Base-by-base conservation (phyloP, 2,329 filamentous ascomycete genomes). In the Hypomyces perniciosus region DNA sequence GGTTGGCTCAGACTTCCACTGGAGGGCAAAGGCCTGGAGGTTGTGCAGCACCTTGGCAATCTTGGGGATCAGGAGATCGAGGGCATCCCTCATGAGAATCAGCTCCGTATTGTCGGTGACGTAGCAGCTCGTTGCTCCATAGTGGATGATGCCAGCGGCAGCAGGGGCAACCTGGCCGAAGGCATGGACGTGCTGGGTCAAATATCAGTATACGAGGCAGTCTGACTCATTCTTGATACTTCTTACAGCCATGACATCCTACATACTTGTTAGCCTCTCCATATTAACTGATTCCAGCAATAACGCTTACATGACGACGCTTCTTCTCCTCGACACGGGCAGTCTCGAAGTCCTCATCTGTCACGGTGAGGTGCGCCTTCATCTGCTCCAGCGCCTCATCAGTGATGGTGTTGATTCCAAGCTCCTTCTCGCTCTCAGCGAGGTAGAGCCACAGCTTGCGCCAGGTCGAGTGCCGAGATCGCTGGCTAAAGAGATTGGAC, bases 371-470 rank as follows among this genome's bases (percentile, higher is more conserved):
- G 54, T 91, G 78, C n/a, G 81, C 79, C 56, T 79, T 77, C 80
- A 96, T 87, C 68, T 90, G 80, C 53, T 84, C 78, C 47, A 96
- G 74, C 7, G 90, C 90, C 61, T 92, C 82, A 20, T 78, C 68
- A 10, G 80, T 83, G 64, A 96, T 91, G 41, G 71, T 65, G 7
- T 79, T 73, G 43, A 95, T 79, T 3, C 90, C 90, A 2, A 95
- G 79, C 68, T 91, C 86, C 67, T 84, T 84, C 74, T 96, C 86
- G 8, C 80, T 77, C 74, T 95, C 85, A 27, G 90, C 90, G 8
- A 96, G 85, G 71, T 79, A 84, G 41, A 92, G 74, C 91, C 91
- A 96, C 13, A 96, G 81, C 66, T 88, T 79, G 57, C 90, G 83
- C 90, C 90, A 95, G 50, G 83, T 90, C 39, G 81, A 84, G 67